Evolutionary conservation across 2,329 filamentous ascomycete genomes (phyloP).

Genomic region (Drechslerella coelobrocha): DNA sequence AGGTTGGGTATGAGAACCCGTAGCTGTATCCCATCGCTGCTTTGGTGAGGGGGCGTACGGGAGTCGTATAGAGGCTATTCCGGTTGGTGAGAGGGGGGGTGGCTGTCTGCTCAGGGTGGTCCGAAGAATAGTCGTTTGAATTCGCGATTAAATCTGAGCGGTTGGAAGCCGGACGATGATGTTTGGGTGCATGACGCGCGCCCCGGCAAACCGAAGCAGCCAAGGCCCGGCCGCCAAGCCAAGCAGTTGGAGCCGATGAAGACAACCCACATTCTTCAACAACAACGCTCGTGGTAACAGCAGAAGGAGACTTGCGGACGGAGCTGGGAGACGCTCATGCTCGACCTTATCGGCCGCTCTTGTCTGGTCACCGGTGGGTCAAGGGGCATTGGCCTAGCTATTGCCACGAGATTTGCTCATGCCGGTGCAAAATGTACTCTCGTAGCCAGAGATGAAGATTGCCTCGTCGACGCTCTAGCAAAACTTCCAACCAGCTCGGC

Average conservation of each 20-base stretch:
- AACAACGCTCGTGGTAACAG: neutral
- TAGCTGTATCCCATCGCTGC: constrained; percentile 74
- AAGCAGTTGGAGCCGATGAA: constrained; percentile 8
- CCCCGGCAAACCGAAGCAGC: neutral
- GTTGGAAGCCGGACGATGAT: constrained; percentile 2
- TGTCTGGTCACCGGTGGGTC: constrained; percentile 73
- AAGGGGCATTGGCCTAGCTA: constrained; percentile 72
- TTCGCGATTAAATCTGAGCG: neutral
- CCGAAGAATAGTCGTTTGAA: too few relatives aligned
- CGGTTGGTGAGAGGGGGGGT: neutral
- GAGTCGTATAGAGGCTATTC: neutral
- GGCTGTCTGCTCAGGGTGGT: neutral
- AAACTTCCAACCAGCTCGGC: constrained; percentile 53
- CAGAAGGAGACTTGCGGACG: neutral
- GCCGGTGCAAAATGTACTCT: constrained; percentile 69
- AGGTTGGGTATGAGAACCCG: constrained; percentile 68
- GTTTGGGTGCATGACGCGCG: constrained; percentile 41
- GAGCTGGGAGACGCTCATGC: constrained; percentile 10
- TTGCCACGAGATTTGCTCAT: constrained; percentile 70
- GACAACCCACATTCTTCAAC: neutral
- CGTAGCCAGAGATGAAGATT: constrained; percentile 65
- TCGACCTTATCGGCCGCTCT: constrained; percentile 51
- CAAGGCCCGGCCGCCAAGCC: constrained; percentile 14
- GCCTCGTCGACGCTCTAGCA: constrained; percentile 60
- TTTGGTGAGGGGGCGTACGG: neutral